A percentile compares a stretch with the other conserved stretches of the same genome.
Evolutionary conservation across 208 protist species (phyloP).

Genomic region (Naegleria lovaniensis): DNA sequence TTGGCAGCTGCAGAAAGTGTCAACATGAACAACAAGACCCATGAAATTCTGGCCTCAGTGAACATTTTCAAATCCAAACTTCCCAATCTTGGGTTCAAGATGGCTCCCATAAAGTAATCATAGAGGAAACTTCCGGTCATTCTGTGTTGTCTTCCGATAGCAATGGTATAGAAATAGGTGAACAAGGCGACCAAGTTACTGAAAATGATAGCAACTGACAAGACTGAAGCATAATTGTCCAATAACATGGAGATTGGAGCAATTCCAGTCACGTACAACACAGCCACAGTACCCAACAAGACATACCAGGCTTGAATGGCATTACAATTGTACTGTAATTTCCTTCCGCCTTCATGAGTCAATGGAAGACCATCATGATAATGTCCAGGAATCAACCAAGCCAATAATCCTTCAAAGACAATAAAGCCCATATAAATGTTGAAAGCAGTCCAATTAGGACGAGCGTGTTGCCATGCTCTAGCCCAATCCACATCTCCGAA

Average conservation of each 20-base stretch:
- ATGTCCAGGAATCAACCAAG: neutral
- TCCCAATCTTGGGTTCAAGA: constrained; percentile 73
- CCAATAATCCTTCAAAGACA: neutral
- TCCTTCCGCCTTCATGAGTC: neutral
- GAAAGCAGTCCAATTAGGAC: neutral
- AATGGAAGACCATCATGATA: neutral
- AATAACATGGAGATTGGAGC: neutral
- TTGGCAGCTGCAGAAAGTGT: constrained; percentile 72
- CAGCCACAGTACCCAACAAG: neutral
- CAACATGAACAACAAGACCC: constrained; percentile 84
- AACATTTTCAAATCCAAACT: constrained; percentile 86
- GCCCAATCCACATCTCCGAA: neutral
- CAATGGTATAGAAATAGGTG: constrained; percentile 45
- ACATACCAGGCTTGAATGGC: constrained; percentile 21
- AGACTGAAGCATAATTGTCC: constrained; percentile 5
- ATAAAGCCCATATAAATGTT: constrained; percentile 14
- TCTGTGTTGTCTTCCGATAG: constrained; percentile 56
- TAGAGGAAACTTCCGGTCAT: constrained; percentile 80
- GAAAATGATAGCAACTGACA: constrained; percentile 65
- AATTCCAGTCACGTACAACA: neutral
- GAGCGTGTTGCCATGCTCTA: neutral
- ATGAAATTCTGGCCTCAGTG: constrained; percentile 79
- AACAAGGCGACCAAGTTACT: constrained; percentile 64
- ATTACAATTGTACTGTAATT: constrained; percentile 13
- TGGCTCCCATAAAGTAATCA: constrained; percentile 89